A percentile compares a stretch with the other conserved stretches of the same genome.
Conservation (phyloP, 768 basidiomycete genomes). For the Tricholoma terreum region DNA sequence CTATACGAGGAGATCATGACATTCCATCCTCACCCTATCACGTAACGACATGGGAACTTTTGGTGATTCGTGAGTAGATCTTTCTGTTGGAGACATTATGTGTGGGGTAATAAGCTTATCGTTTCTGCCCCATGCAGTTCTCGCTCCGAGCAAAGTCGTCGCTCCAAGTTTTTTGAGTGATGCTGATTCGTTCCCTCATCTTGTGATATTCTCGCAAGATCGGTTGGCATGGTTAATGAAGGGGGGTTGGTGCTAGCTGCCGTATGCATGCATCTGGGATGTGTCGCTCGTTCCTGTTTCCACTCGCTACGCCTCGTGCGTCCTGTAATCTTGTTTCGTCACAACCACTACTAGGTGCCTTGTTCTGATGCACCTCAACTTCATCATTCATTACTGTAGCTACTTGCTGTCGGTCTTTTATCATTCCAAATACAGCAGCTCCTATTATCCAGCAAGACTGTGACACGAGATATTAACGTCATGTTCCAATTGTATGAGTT, state of each 20-base stretch:
- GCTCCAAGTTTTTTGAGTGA: not conserved
- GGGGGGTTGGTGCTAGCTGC: not conserved
- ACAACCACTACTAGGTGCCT: not conserved
- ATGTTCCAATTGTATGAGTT: not conserved
- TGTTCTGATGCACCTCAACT: not conserved
- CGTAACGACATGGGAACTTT: constrained; percentile 13
- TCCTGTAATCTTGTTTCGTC: not conserved
- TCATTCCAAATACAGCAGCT: too few relatives aligned
- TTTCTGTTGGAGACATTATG: not conserved
- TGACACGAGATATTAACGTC: not conserved
- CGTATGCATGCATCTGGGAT: constrained; percentile 1
- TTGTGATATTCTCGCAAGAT: not conserved
- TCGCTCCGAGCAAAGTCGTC: not conserved
- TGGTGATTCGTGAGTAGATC: not conserved
- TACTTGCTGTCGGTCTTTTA: too few relatives aligned
- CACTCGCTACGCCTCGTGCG: not conserved
- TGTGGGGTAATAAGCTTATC: not conserved
- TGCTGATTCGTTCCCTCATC: not conserved
- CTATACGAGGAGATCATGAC: constrained; percentile 94
- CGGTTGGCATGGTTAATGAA: not conserved
- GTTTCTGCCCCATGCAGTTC: not conserved
- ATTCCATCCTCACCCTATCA: constrained; percentile 69
- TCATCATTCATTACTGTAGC: not conserved
- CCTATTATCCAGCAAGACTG: too few relatives aligned
- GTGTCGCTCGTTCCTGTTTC: not conserved